phyloP scores from a whole-genome alignment of 129 eudicot genomes.

The Heracleum sosnowskyi region DNA sequence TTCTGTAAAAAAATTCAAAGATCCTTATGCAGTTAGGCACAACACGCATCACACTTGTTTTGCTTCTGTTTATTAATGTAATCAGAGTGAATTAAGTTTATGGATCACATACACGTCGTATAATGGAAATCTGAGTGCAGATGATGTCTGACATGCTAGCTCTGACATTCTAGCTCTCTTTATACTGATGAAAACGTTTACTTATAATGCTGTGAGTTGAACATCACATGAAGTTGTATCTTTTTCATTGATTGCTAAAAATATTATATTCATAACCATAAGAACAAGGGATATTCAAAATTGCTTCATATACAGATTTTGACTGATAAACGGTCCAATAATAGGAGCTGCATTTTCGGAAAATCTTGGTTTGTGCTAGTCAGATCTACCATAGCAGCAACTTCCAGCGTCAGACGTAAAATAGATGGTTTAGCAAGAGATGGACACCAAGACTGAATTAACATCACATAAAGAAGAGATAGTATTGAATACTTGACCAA shows the following conservation, averaged over 20 bases:
- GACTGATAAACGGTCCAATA: background rate
- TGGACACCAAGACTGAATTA: background rate
- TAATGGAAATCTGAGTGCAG: background rate
- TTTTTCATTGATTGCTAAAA: background rate
- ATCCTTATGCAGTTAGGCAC: background rate
- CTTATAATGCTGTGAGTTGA: background rate
- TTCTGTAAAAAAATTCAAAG: background rate
- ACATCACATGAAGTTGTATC: conserved; percentile 1
- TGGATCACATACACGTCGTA: background rate
- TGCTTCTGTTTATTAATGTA: background rate
- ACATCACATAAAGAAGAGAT: background rate
- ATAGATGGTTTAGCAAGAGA: background rate
- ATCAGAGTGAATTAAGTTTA: background rate
- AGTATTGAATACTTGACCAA: background rate
- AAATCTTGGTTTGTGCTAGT: background rate
- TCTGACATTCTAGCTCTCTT: background rate
- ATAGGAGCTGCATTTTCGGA: background rate
- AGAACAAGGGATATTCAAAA: background rate
- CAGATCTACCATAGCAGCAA: background rate
- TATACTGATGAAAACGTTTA: background rate
- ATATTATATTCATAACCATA: background rate
- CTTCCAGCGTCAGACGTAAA: background rate
- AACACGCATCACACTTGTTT: background rate
- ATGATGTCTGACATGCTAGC: too few species aligned
- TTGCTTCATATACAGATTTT: background rate